These are phyloP conservation scores for Emmonsiellopsis sp. DNA, from an alignment of 2,329 filamentous ascomycete species.

Conservation along the genomic window DNA sequence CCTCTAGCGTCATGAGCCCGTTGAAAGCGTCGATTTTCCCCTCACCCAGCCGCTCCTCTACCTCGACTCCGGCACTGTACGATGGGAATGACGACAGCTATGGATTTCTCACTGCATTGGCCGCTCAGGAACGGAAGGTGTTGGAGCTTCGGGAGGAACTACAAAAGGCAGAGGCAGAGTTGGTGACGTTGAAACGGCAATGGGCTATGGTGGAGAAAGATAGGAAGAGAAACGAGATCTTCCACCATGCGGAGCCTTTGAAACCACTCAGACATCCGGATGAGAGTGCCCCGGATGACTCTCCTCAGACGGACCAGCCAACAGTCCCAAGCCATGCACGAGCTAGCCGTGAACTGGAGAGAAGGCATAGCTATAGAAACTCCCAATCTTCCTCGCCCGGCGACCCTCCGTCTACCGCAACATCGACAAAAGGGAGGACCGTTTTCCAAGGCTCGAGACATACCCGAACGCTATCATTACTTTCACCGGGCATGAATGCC, in stretches of 20 bases:
- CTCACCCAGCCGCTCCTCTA: conserved; percentile 21
- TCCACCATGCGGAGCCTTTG: conserved; percentile 50
- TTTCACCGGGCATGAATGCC: conserved; percentile 51
- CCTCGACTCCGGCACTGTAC: conserved; percentile 7
- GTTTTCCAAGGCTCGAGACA: conserved; percentile 59
- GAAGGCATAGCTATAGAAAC: conserved; percentile 58
- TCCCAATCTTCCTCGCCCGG: conserved; percentile 37
- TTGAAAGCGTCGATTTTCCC: conserved; percentile 23
- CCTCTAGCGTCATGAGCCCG: conserved; percentile 26
- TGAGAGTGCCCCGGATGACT: conserved; percentile 8
- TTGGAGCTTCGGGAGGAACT: conserved; percentile 87
- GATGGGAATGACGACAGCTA: conserved; percentile 43
- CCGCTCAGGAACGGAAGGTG: conserved; percentile 82
- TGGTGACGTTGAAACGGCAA: conserved; percentile 69
- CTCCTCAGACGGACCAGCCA: conserved; percentile 15
- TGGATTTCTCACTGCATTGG: conserved; percentile 78
- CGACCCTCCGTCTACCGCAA: conserved; percentile 18
- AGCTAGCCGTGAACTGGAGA: conserved; percentile 56
- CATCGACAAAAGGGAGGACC: conserved; percentile 42
- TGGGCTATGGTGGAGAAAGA: conserved; percentile 70
- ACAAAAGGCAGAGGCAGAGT: conserved; percentile 67
- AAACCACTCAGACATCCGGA: conserved; percentile 43
- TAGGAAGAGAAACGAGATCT: conserved; percentile 63
- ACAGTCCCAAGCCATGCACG: conserved; percentile 20
- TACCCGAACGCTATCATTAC: conserved; percentile 63